Evolutionary conservation across 352 stramenopile genomes (phyloP).

Genomic region (Salisapilia sapeloensis): DNA sequence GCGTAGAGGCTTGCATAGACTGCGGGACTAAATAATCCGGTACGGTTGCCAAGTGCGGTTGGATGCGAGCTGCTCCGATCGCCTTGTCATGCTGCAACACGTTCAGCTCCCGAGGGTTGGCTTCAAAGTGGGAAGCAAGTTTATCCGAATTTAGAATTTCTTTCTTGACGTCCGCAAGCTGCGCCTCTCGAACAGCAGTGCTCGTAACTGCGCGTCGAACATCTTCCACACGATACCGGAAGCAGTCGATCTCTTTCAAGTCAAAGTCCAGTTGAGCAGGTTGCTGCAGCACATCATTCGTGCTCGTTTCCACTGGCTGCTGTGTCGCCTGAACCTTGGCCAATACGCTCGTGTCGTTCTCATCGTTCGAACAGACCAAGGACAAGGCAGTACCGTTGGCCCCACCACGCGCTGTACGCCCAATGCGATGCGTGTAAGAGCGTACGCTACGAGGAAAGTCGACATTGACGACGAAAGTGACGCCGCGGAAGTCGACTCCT

Average conservation of each 20-base stretch:
- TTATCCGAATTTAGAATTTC: slow-evolving; percentile 98
- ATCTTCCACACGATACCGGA: slow-evolving; percentile 94
- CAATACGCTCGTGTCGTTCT: slow-evolving; percentile 73
- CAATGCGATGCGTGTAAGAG: slow-evolving; percentile 97
- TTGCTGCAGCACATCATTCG: slow-evolving; percentile 82
- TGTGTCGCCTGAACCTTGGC: slow-evolving; percentile 86
- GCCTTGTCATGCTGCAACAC: slow-evolving; percentile 94
- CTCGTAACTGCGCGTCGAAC: slow-evolving; percentile 90
- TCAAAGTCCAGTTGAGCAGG: slow-evolving; percentile 94
- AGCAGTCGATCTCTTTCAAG: slow-evolving; percentile 95
- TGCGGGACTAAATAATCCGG: slow-evolving; percentile 96
- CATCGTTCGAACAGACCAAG: slow-evolving; percentile 76
- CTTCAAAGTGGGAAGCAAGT: slow-evolving; percentile 93
- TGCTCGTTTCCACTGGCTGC: slow-evolving; percentile 53
- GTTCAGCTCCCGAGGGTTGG: slow-evolving; percentile 90
- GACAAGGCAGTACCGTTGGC: slow-evolving; percentile 93
- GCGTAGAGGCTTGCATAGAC: slow-evolving; percentile 81
- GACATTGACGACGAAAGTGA: slow-evolving; percentile 99
- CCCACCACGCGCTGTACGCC: slow-evolving; percentile 92
- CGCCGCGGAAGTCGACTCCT: slow-evolving; percentile 96
- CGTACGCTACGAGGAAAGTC: slow-evolving; percentile 91
- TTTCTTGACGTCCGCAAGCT: slow-evolving; percentile 92
- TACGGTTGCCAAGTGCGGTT: slow-evolving; percentile 90
- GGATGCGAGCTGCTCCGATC: slow-evolving; percentile 86
- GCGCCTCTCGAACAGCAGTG: slow-evolving; percentile 87